Conservation (phyloP, 176 grass and related monocot species). For the Ananas comosus region DNA sequence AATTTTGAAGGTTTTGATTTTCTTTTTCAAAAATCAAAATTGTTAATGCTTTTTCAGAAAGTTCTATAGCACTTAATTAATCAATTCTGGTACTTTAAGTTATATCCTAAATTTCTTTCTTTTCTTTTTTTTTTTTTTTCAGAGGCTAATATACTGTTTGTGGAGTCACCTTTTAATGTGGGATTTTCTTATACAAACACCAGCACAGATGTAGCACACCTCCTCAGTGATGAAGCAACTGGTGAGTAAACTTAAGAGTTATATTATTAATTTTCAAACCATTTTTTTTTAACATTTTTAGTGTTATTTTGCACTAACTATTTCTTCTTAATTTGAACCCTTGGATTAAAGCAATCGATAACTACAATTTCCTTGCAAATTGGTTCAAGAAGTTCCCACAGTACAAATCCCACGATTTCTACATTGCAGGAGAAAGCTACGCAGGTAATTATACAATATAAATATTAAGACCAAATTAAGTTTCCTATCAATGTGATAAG, state of each 20-base stretch:
- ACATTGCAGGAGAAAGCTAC: conserved; percentile 93
- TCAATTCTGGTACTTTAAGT: too few relatives aligned
- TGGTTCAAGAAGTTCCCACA: conserved; percentile 96
- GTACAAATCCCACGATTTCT: conserved; percentile 79
- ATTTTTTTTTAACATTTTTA: too few relatives aligned
- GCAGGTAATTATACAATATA: conserved; percentile 41
- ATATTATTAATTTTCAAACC: too few relatives aligned
- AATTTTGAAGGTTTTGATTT: too few relatives aligned
- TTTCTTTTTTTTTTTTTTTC: background rate
- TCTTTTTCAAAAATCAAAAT: too few relatives aligned
- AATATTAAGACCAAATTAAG: conserved; percentile 7
- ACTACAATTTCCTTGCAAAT: conserved; percentile 75
- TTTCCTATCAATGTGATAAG: background rate
- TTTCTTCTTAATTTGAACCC: too few relatives aligned
- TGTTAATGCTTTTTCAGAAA: too few relatives aligned
- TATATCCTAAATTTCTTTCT: too few relatives aligned
- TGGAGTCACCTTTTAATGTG: conserved; percentile 91
- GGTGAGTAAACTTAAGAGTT: conserved; percentile 27
- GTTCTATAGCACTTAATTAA: too few relatives aligned
- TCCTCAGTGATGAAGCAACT: conserved; percentile 76
- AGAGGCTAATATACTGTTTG: conserved; percentile 93
- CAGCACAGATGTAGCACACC: conserved; percentile 43
- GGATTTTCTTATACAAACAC: conserved; percentile 97
- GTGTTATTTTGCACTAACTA: too few relatives aligned
- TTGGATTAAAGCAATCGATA: conserved; percentile 44